These are phyloP conservation scores for Globisporangium recalcitrans DNA, from an alignment of 352 stramenopile genomes.

Conservation along the genomic window DNA sequence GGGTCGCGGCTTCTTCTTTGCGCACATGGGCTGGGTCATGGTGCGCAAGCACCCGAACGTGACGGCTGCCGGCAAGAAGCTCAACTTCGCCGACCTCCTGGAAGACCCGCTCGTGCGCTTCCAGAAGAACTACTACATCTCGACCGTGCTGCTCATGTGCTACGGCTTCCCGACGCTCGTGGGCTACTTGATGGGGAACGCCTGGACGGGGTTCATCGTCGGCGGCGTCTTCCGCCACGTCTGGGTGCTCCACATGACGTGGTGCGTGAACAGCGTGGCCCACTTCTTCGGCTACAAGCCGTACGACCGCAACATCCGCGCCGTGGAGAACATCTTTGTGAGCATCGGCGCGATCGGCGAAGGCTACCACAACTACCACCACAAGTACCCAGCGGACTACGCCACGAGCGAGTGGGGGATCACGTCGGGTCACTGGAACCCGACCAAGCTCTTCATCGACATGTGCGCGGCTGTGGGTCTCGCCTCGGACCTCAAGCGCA, in stretches of 20 bases:
- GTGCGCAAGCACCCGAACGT: constrained; percentile 96
- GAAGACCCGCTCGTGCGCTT: constrained; percentile 93
- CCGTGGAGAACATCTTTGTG: constrained; percentile 96
- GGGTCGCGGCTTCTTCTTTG: constrained; percentile 97
- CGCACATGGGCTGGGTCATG: constrained; percentile 99
- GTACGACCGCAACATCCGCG: constrained; percentile 94
- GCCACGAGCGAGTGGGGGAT: constrained; percentile 96
- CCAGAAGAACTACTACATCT: constrained; percentile 93
- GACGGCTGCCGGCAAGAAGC: constrained; percentile 83
- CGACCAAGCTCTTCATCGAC: constrained; percentile 98
- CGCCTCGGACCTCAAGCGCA: constrained; percentile 94
- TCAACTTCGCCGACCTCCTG: constrained; percentile 95
- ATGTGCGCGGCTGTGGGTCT: constrained; percentile 88
- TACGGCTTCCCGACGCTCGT: constrained; percentile 93
- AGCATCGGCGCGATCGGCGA: constrained; percentile 94
- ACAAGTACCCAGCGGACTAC: constrained; percentile 99
- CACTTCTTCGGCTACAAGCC: constrained; percentile 99
- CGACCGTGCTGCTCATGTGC: constrained; percentile 93
- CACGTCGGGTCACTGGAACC: constrained; percentile 95
- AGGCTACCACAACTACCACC: constrained; percentile 96
- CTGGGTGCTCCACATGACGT: constrained; percentile 97
- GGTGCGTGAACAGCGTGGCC: constrained; percentile 97
- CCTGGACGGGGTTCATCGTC: constrained; percentile 95
- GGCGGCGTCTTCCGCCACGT: constrained; percentile 94
- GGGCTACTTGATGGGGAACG: constrained; percentile 86